These are phyloP conservation scores for Haberlea rhodopensis DNA, from an alignment of 257 asterid species.

Conservation along the genomic window DNA sequence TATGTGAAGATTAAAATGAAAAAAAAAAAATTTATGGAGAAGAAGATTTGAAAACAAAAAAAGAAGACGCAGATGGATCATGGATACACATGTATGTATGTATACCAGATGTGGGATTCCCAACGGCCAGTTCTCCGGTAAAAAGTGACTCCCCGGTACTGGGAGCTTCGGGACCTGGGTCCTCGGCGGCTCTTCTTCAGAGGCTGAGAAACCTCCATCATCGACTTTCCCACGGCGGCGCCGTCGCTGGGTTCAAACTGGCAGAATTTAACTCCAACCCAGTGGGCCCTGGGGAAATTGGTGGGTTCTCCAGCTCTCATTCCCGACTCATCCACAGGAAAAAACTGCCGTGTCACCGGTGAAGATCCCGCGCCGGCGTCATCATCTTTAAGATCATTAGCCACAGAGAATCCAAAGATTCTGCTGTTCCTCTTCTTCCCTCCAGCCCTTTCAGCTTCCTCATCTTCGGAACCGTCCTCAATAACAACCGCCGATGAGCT, in stretches of 20 bases:
- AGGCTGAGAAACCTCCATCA: constrained; percentile 41
- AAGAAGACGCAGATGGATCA: too few relatives aligned
- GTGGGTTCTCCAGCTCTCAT: constrained; percentile 6
- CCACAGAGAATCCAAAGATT: constrained; percentile 45
- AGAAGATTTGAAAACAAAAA: too few relatives aligned
- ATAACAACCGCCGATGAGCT: constrained; percentile 83
- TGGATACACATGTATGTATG: too few relatives aligned
- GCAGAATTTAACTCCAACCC: constrained; percentile 53
- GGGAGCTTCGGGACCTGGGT: constrained; percentile 58
- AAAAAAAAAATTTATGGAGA: neutral
- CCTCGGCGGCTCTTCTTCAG: constrained; percentile 59
- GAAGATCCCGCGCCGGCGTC: constrained; percentile 29
- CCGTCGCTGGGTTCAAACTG: constrained; percentile 32
- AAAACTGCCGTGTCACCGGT: constrained; percentile 59
- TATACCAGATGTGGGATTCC: constrained; percentile 65
- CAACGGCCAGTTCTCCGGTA: constrained; percentile 66
- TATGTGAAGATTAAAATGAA: neutral
- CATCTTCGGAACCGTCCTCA: constrained; percentile 41
- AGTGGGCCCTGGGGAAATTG: constrained; percentile 45
- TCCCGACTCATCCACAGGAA: constrained; percentile 53
- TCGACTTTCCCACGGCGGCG: constrained; percentile 29
- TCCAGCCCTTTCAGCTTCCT: neutral
- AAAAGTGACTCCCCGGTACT: constrained; percentile 58
- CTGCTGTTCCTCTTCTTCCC: constrained; percentile 20
- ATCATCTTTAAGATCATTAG: constrained; percentile 9